A percentile compares a stretch with the other conserved stretches of the same genome.
Conservation (phyloP, 192 early-diverging fungal species). For the Helicostylum pulchrum region DNA sequence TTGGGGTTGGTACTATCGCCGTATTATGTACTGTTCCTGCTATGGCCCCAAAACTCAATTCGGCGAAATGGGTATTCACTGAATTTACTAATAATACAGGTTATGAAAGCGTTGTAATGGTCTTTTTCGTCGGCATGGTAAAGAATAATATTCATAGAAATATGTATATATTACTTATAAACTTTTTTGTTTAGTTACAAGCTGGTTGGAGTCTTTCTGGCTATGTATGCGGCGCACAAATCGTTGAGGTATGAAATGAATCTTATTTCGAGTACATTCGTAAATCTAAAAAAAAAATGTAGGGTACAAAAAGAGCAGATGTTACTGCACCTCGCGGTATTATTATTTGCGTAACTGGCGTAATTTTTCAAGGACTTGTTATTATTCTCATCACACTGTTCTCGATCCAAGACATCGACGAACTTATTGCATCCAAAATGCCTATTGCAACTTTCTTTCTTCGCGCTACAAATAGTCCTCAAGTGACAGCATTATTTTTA, state of each 20-base stretch:
- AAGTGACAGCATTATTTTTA: constrained; percentile 35
- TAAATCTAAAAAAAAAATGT: no score
- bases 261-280: no score
- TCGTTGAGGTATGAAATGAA: constrained; percentile 26
- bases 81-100: constrained; percentile 47
- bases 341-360: constrained; percentile 39
- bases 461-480: constrained; percentile 32
- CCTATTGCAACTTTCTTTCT: constrained; percentile 42
- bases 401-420: constrained; percentile 44
- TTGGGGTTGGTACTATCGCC: constrained; percentile 4
- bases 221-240: constrained; percentile 42
- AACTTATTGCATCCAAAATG: constrained; percentile 20
- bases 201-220: constrained; percentile 45
- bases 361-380: constrained; percentile 39
- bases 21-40: constrained; percentile 11
- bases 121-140: constrained; percentile 42
- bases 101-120: constrained; percentile 38
- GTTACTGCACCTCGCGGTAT: constrained; percentile 46
- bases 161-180: no score
- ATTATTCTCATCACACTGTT: constrained; percentile 43
- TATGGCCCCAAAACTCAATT: constrained; percentile 38
- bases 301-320: constrained; percentile 44
- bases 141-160: no score
- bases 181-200: constrained; percentile 27
- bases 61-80: constrained; percentile 44